A percentile compares a stretch with the other conserved stretches of the same genome.
Conservation (phyloP, 139 green algal genomes). For the Closterium sp. region DNA sequence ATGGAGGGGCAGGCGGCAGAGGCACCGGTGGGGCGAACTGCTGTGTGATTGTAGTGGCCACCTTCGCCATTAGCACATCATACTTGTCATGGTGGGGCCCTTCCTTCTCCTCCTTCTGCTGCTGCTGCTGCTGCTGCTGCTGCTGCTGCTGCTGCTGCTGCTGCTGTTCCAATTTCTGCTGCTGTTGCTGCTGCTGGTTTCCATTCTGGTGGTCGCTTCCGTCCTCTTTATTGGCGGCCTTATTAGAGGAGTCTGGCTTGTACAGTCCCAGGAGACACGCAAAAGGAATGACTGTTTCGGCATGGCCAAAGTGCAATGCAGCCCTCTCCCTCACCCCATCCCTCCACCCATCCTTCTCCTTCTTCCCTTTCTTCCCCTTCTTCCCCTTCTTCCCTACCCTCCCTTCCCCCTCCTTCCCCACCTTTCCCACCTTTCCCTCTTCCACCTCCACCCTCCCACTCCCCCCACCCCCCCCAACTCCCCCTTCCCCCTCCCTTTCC, state of each 20-base stretch:
- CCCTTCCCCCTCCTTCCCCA: background rate
- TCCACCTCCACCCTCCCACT: conserved; percentile 3
- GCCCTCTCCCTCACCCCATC: background rate
- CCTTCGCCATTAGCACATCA: too few species aligned
- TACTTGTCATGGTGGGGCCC: too few species aligned
- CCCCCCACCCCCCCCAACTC: too few species aligned
- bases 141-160: background rate
- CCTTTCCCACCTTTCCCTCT: background rate
- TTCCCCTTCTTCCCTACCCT: conserved; percentile 1
- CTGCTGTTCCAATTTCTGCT: background rate
- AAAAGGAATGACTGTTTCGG: conserved; percentile 49
- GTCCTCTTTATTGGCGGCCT: background rate
- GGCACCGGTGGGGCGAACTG: background rate
- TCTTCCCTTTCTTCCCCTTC: background rate
- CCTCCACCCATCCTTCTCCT: conserved; percentile 8
- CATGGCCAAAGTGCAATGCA: conserved; percentile 42
- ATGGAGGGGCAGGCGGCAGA: background rate
- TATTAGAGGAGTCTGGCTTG: background rate
- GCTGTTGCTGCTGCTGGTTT: background rate
- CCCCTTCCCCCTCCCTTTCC: background rate
- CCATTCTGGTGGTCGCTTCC: background rate
- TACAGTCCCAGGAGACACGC: conserved; percentile 44
- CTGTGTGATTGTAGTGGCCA: too few species aligned
- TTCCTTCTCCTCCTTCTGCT: too few species aligned
- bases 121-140: background rate